Evolutionary conservation across 305 asterid species (phyloP).

Genomic region (Solanum hybrid): DNA sequence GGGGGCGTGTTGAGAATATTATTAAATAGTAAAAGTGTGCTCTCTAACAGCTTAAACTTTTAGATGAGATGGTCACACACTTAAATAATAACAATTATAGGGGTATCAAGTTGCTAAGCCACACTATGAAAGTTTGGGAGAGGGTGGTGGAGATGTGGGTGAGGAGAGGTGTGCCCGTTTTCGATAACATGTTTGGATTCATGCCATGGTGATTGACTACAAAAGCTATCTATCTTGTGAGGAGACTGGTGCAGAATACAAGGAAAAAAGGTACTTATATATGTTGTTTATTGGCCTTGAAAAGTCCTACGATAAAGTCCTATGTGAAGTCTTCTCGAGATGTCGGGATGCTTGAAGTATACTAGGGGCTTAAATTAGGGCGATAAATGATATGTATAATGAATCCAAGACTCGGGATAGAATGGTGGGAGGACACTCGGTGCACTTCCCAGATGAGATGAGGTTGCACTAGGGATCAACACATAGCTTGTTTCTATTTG

Average conservation of each 20-base stretch:
- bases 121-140: not conserved
- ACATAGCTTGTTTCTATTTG: not conserved
- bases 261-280: not conserved
- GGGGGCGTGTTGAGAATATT: no score
- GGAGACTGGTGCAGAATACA: not conserved
- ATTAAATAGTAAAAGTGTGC: no score
- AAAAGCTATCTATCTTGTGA: not conserved
- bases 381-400: not conserved
- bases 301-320: not conserved
- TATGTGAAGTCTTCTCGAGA: not conserved
- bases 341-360: not conserved
- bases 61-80: no score
- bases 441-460: not conserved
- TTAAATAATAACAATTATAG: not conserved
- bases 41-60: no score
- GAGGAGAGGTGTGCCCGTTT: not conserved
- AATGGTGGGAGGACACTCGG: not conserved
- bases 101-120: not conserved
- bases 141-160: not conserved
- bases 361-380: not conserved
- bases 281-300: not conserved
- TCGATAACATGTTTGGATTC: not conserved
- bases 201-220: not conserved
- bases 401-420: not conserved
- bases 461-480: not conserved